phyloP scores from a whole-genome alignment of 2,329 filamentous ascomycete genomes.

The Phoma sp. region DNA sequence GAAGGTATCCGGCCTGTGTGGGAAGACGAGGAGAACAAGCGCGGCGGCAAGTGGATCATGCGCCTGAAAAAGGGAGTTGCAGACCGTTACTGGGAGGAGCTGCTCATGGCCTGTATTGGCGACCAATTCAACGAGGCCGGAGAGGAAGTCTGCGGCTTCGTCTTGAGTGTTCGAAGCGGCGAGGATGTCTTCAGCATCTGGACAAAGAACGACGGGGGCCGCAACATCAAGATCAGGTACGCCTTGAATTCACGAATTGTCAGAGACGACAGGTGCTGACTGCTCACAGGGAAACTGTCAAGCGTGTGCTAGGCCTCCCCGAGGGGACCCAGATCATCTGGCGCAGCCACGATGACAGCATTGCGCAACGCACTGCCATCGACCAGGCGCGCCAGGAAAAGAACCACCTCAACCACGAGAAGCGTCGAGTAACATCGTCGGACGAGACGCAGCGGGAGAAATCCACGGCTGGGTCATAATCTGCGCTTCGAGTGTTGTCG shows the following conservation, averaged over 20 bases:
- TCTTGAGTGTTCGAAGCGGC: conserved; percentile 91
- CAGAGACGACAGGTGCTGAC: conserved; percentile 25
- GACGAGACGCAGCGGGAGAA: conserved; percentile 47
- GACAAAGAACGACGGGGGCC: conserved; percentile 91
- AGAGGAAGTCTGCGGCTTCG: conserved; percentile 93
- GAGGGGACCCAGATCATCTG: conserved; percentile 90
- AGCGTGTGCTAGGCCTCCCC: conserved; percentile 85
- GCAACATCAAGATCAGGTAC: conserved; percentile 95
- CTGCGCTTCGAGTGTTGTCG: conserved; percentile 15
- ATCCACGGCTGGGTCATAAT: conserved; percentile 34
- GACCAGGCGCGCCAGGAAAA: conserved; percentile 93
- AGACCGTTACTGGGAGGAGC: conserved; percentile 96
- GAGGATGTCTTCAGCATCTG: conserved; percentile 98
- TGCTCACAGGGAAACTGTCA: conserved; percentile 83
- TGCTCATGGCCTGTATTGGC: conserved; percentile 87
- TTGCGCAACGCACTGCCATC: conserved; percentile 87
- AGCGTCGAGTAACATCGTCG: conserved; percentile 51
- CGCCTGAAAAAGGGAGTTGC: conserved; percentile 96
- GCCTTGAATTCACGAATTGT: conserved; percentile 36
- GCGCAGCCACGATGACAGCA: conserved; percentile 96
- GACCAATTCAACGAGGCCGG: conserved; percentile 92
- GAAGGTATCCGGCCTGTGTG: conserved; percentile 95
- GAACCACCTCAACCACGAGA: conserved; percentile 54
- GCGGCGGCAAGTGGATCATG: conserved; percentile 97
- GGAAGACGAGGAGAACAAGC: conserved; percentile 97